A percentile compares a stretch with the other conserved stretches of the same genome.
phyloP scores from a whole-genome alignment of 805 yeast species.

The Schwanniomyces sp. region DNA sequence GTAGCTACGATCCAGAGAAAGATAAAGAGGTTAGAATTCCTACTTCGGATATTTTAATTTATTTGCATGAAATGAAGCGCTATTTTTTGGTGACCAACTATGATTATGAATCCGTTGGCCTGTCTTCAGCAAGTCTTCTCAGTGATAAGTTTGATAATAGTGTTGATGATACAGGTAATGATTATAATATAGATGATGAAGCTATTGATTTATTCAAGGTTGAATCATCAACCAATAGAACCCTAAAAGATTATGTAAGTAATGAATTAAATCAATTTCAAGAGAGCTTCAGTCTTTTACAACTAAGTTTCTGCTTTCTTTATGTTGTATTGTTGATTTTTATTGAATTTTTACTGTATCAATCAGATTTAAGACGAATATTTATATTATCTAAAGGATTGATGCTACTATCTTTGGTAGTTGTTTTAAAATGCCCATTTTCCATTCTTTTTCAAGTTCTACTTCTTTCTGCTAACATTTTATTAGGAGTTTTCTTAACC shows the following conservation, averaged over 20 bases:
- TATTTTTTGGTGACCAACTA: constrained; percentile 4
- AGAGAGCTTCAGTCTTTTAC: not conserved
- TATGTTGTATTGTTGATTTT: not conserved
- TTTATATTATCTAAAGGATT: not conserved
- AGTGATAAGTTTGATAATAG: not conserved
- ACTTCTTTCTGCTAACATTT: not conserved
- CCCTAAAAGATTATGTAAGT: not conserved
- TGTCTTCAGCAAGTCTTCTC: not conserved
- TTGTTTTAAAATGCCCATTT: not conserved
- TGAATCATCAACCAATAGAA: not conserved
- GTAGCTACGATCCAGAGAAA: constrained; percentile 10
- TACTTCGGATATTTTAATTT: constrained; percentile 17
- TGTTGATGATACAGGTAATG: not conserved
- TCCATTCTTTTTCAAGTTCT: not conserved
- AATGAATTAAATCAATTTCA: not conserved
- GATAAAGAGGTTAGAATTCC: constrained; percentile 4
- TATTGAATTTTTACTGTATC: not conserved
- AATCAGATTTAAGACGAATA: not conserved
- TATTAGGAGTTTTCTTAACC: not conserved
- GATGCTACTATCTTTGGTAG: not conserved
- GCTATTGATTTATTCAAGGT: not conserved
- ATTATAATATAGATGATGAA: not conserved
- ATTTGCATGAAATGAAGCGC: constrained; percentile 22
- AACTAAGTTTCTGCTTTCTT: not conserved
- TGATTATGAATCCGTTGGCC: not conserved